Base-by-base conservation (phyloP, 2,329 filamentous ascomycete genomes). In the Metarhizium humberi region DNA sequence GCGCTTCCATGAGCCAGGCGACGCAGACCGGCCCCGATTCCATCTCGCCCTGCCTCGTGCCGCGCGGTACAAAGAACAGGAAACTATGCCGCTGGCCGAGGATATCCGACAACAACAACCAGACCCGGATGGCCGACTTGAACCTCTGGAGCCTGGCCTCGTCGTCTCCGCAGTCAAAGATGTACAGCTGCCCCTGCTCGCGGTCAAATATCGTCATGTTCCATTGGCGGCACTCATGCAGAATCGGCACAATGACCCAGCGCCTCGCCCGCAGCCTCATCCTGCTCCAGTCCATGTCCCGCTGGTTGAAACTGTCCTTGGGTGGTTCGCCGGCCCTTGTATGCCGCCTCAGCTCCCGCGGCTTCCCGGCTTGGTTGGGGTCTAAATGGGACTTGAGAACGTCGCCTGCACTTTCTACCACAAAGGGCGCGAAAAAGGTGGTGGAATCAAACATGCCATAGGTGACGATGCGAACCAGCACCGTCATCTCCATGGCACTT, bases 181-280 rank as follows among this genome's bases (percentile, higher is more conserved):
- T 58, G 56, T 58, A 62, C 38, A 63, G 36, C 11, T 62, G 53
- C 6, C 58, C 54, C 5, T 30, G 29, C 10, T 47, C 6, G 11
- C 62, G 60, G 52, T 63, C 62, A 40, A 62, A 63, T 38, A 63
- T 54, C 52, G 58, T 60, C 58, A 63, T 62, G 52, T 51, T 55
- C 62, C 61, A 62, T 36, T 60, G 55, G 34, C 18, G n/a, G 6
- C 42, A 18, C 16, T 46, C 53, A 20, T 57, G 56, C 45, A 50
- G 36, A 34, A 63, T 43, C 18, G 61, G 60, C n/a, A 55, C 58
- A 3, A 62, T 56, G 11, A 62, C 48, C 46, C 55, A 63, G 4
- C 59, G 55, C 18, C 45, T 52, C 29, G 49, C 47, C 47, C 52
- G 54, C 16, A 60, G 36, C 3, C 34, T 45, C n/a, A 30, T 13